Conservation (phyloP, 2,329 filamentous ascomycete species). For the Ilyonectria destructans region DNA sequence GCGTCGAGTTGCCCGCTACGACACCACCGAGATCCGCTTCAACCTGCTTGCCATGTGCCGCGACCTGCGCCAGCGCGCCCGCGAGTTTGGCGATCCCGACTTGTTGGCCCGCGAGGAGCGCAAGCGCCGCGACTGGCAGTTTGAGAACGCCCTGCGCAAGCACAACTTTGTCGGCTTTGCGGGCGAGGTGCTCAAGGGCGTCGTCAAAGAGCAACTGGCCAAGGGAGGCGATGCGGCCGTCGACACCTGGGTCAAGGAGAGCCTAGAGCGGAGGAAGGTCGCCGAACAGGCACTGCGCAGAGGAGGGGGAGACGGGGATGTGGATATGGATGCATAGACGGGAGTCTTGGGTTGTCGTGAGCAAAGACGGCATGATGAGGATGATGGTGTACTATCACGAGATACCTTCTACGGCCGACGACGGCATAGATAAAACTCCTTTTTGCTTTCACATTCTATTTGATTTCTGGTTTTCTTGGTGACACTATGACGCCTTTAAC, state of each 20-base stretch:
- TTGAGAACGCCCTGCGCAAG: constrained; percentile 92
- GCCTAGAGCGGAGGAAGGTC: constrained; percentile 69
- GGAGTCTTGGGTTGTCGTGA: constrained; percentile 14
- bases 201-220: constrained; percentile 81
- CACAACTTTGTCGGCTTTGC: constrained; percentile 99
- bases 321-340: constrained; percentile 58
- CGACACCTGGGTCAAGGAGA: constrained; percentile 81
- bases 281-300: constrained; percentile 55
- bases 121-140: constrained; percentile 90
- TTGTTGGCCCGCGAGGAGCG: constrained; percentile 84
- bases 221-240: constrained; percentile 78
- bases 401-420: constrained; percentile 22
- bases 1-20: constrained; percentile 87
- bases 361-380: constrained; percentile 17
- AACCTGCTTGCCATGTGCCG: constrained; percentile 94
- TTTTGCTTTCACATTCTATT: background rate
- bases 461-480: background rate
- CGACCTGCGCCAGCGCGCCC: constrained; percentile 83
- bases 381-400: constrained; percentile 21
- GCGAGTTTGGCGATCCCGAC: constrained; percentile 87
- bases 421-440: constrained; percentile 4
- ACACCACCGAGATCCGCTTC: constrained; percentile 90
- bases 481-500: background rate
- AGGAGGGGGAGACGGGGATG: constrained; percentile 55
- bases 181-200: constrained; percentile 89